Percentiles rank a stretch among this genome's conserved stretches.
These are phyloP conservation scores for Metschnikowia baotianmanensis DNA, from an alignment of 805 yeast genomes.

Conservation along the genomic window DNA sequence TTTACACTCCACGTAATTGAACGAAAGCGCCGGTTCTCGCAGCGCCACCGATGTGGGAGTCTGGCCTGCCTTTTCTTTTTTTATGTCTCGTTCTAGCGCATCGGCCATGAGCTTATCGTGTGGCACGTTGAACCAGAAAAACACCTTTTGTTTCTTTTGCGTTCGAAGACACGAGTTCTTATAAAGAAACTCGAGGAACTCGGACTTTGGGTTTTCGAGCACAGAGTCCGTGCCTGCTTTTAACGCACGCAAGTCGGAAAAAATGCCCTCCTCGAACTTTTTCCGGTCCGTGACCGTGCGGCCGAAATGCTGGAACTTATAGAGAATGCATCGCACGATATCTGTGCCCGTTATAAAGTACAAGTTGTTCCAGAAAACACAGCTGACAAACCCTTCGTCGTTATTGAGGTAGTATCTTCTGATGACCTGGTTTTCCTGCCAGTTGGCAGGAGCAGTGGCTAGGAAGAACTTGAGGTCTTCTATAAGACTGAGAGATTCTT, in stretches of 20 bases:
- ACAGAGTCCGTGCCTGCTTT: constrained; percentile 87
- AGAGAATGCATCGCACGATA: constrained; percentile 87
- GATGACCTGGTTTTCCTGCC: constrained; percentile 87
- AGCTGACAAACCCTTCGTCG: constrained; percentile 88
- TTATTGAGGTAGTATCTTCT: constrained; percentile 81
- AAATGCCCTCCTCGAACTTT: constrained; percentile 95
- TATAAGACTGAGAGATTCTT: constrained; percentile 57
- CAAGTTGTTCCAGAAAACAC: constrained; percentile 88
- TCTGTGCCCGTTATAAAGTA: constrained; percentile 95
- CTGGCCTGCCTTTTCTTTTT: constrained; percentile 63
- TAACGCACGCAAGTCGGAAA: constrained; percentile 82
- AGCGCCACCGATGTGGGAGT: constrained; percentile 69
- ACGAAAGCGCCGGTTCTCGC: constrained; percentile 77
- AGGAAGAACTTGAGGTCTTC: constrained; percentile 83
- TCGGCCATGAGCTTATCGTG: constrained; percentile 91
- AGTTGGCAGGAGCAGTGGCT: constrained; percentile 91
- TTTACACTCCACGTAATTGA: constrained; percentile 54
- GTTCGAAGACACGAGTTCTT: constrained; percentile 87
- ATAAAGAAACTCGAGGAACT: constrained; percentile 78
- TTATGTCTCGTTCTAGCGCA: constrained; percentile 88
- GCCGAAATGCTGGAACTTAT: constrained; percentile 87
- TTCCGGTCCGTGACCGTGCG: constrained; percentile 80
- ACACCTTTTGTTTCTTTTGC: constrained; percentile 95
- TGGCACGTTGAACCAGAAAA: constrained; percentile 94
- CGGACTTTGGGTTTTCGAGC: constrained; percentile 82